Evolutionary conservation across 2,329 filamentous ascomycete genomes (phyloP).

Genomic region (Monosporascus sp.): DNA sequence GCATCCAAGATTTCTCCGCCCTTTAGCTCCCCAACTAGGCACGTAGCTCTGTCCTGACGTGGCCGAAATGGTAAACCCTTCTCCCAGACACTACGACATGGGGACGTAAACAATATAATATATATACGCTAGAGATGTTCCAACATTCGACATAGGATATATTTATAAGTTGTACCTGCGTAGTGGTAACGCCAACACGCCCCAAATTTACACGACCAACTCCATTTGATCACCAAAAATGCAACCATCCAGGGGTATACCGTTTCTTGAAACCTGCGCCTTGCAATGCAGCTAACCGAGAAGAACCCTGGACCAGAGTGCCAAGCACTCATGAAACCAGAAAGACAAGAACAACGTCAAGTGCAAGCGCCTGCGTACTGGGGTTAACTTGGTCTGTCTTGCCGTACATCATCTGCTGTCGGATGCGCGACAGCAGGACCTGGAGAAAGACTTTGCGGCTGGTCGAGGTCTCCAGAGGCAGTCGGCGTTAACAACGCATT

Average conservation of each 20-base stretch:
- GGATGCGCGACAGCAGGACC: conserved; percentile 14
- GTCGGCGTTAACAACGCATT: conserved; percentile 6
- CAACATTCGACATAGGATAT: too few relatives aligned
- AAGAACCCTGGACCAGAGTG: conserved; percentile 4
- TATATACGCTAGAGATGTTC: too few relatives aligned
- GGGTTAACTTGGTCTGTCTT: conserved; percentile 6
- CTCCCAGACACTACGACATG: too few relatives aligned
- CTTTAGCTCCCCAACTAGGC: too few relatives aligned
- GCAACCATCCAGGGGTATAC: not conserved
- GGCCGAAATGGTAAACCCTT: too few relatives aligned
- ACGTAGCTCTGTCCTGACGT: too few relatives aligned
- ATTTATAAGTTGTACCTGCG: too few relatives aligned
- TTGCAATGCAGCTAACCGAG: conserved; percentile 10
- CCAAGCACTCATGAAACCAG: conserved; percentile 3
- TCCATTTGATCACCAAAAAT: not conserved
- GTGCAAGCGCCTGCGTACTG: conserved; percentile 5
- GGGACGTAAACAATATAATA: too few relatives aligned
- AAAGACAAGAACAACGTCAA: conserved; percentile 1
- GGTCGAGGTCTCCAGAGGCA: conserved; percentile 7
- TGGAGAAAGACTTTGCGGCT: conserved; percentile 8
- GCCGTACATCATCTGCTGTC: conserved; percentile 18
- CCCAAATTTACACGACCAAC: not conserved
- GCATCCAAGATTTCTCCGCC: too few relatives aligned
- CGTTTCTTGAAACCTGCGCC: conserved; percentile 12
- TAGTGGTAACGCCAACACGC: not conserved